Evolutionary conservation across 2,329 filamentous ascomycete genomes (phyloP), one percentile per base, ranked within the genome.

Genomic region (Macroventuria anomochaeta): DNA sequence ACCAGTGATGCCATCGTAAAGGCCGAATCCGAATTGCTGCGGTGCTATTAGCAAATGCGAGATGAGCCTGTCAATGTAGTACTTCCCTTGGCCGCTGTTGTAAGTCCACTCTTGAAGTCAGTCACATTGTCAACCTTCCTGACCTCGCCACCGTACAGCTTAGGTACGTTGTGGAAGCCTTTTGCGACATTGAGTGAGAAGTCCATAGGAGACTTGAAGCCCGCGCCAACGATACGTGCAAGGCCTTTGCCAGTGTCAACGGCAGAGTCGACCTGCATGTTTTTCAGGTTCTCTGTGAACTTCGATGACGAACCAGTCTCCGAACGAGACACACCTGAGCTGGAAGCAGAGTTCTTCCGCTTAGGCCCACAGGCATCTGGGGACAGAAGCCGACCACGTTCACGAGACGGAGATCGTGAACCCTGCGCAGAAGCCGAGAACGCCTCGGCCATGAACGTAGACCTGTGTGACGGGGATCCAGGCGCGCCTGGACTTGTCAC

Each of bases 81-180:
- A 13, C 59, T 21, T 63, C 82, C 83, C 71, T 89, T 91, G 2
- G 89, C 85, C 3, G 92, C 93, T 37, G 91, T 87, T 57, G 82
- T 87, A 21, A 96, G 75, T 0, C 93, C 93, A 58, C 87, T 90
- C 46, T 85, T 82, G 42, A 96, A 78, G 44, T 87, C 88, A 0
- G 89, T 92, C 4, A 96, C 89, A 63, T 90, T 91, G 53, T 91
- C 88, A 1, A 84, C 79, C n/a, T 88, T 88, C 7, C 90, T 83
- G 0, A 96, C 86, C 1, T 90, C 86, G 65, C 96, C 92, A 34
- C 92, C 89, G 69, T 96, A 96, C 1, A 96, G 78, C 62, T 85
- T 88, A 0, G 93, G 92, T 5, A 90, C 88, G 64, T 96, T 96
- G 69, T 93, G 88, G 70, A 96, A 96, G 0, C 93, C 93, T 72